A percentile compares a stretch with the other conserved stretches of the same genome.
Conservation (phyloP, 768 basidiomycete species). For the Xerocomellus intermedius region DNA sequence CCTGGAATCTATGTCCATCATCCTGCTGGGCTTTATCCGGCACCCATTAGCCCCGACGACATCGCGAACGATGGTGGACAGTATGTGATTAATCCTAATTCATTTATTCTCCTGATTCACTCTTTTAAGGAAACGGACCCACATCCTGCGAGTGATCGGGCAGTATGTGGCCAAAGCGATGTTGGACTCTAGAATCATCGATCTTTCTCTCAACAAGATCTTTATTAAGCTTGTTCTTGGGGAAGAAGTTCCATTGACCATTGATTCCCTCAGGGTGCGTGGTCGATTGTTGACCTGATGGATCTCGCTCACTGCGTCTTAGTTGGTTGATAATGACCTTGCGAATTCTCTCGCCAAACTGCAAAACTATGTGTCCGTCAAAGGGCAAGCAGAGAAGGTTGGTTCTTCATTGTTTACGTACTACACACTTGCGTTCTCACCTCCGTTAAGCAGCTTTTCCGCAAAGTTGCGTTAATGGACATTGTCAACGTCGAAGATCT, state of each 20-base stretch:
- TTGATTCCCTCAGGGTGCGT: constrained; percentile 78
- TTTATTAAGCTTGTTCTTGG: constrained; percentile 90
- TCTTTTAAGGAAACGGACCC: constrained; percentile 67
- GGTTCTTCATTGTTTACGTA: not conserved
- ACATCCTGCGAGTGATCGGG: constrained; percentile 86
- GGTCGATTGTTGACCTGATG: not conserved
- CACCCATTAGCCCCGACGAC: constrained; percentile 72
- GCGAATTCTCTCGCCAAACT: constrained; percentile 85
- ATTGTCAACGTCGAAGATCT: constrained; percentile 79
- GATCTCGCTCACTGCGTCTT: constrained; percentile 7
- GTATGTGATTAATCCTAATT: constrained; percentile 41
- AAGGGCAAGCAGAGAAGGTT: constrained; percentile 57
- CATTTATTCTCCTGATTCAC: not conserved
- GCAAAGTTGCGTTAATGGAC: constrained; percentile 58
- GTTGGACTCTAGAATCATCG: constrained; percentile 96
- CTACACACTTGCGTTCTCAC: not conserved
- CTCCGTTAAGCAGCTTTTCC: constrained; percentile 40
- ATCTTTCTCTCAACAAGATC: constrained; percentile 91
- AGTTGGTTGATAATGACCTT: constrained; percentile 84
- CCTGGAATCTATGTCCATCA: constrained; percentile 76
- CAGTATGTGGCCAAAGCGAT: constrained; percentile 97
- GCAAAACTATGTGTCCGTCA: constrained; percentile 58
- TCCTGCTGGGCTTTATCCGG: constrained; percentile 84
- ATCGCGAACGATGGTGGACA: constrained; percentile 70
- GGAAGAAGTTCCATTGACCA: constrained; percentile 78